Percentiles rank a stretch among this genome's conserved stretches.
Evolutionary conservation across 495 filamentous ascomycete genomes (phyloP).

Genomic region (Aspergillus saccharolyticus): DNA sequence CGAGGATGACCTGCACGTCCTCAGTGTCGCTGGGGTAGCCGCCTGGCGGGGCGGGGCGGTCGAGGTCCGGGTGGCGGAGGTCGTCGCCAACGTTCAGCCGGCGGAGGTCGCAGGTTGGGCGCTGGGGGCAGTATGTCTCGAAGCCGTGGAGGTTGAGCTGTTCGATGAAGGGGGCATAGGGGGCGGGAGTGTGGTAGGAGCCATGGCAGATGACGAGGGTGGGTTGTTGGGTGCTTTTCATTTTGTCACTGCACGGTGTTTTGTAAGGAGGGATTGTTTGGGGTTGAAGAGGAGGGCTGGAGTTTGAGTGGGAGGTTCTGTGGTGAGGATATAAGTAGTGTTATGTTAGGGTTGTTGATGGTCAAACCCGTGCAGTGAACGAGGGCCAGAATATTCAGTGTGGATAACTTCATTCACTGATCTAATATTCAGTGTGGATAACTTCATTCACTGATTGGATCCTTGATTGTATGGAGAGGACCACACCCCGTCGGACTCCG

Average conservation of each 20-base stretch:
- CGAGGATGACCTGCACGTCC: conserved; percentile 20
- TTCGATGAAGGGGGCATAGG: conserved; percentile 27
- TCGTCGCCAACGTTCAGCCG: conserved; percentile 29
- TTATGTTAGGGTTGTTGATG: too few relatives aligned
- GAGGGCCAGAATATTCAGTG: too few relatives aligned
- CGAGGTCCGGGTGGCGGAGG: conserved; percentile 24
- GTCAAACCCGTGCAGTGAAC: too few relatives aligned
- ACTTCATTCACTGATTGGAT: too few relatives aligned
- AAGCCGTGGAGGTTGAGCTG: conserved; percentile 19
- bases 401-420: too few relatives aligned
- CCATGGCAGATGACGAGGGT: conserved; percentile 30
- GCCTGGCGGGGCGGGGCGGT: conserved; percentile 21
- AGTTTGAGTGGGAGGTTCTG: background rate
- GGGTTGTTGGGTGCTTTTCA: background rate
- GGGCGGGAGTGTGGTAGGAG: conserved; percentile 31
- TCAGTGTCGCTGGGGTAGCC: conserved; percentile 26
- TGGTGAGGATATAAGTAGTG: too few relatives aligned
- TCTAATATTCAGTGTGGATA: too few relatives aligned
- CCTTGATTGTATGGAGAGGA: too few relatives aligned
- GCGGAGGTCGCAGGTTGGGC: conserved; percentile 27
- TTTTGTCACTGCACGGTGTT: background rate
- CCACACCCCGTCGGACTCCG: too few relatives aligned
- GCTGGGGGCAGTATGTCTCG: conserved; percentile 31
- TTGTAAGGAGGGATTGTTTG: background rate
- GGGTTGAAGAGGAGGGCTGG: background rate